Evolutionary conservation across 2,329 filamentous ascomycete genomes (phyloP), one percentile per base, ranked within the genome.

Genomic region (Beauveria rudraprayagi): DNA sequence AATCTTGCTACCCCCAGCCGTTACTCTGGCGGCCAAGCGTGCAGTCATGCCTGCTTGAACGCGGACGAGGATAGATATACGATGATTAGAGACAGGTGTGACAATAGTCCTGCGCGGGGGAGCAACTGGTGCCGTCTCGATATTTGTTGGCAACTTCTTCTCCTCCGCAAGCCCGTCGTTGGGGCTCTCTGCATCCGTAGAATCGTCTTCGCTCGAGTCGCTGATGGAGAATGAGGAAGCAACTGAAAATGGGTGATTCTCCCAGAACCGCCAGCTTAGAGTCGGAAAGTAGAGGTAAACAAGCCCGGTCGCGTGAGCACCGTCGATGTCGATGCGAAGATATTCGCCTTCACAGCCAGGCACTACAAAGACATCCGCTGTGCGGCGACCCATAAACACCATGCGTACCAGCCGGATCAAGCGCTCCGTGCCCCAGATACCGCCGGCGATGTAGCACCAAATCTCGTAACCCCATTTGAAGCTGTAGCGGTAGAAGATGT

Each of bases 401-500:
- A 72, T 68, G 3, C 72, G 65, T 6, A 50, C 60, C 1, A 72
- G 10, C 1, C 73, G 66, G 5, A 70, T 30, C 8, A 71, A 48
- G 10, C 71, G 66, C 24, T 75, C 72, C 3, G 65, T 41, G 2
- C 61, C 69, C 73, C 72, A 76, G 48, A 71, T 66, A 7, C 61
- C 72, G 14, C 64, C 68, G 1, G 65, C 69, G n/a, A 73, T 61
- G 59, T 71, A 73, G 17, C 69, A 66, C 68, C 72, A 75, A 44
- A 73, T 73, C 63, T 75, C 72, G 44, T 75, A 74, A 1, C 73
- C 73, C 72, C 72, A 75, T 37, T 68, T 69, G 64, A 70, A 72
- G 7, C 60, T 61, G 56, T 69, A 74, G 4, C 66, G 57, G 68
- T 72, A 73, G 66, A 69, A 71, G 43, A 75, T 71, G 56, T 75